phyloP scores from a whole-genome alignment of 1,139 yeast species.

The Barnettozyma hawaiiensis region DNA sequence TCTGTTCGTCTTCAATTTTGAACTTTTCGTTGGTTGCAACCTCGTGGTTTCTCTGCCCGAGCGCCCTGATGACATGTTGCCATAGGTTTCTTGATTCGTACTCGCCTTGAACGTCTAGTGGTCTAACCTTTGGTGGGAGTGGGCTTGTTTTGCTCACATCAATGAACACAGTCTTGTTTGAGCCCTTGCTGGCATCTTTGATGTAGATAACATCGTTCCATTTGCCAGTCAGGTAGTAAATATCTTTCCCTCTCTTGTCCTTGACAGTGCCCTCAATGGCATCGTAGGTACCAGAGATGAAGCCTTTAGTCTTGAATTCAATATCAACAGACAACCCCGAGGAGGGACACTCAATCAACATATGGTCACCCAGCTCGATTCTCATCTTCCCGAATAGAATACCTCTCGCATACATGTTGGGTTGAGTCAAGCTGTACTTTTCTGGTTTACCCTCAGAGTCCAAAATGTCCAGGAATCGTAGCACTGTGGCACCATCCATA shows the following conservation, averaged over 20 bases:
- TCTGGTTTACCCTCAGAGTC: constrained; percentile 48
- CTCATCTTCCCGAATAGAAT: constrained; percentile 84
- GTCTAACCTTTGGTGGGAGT: constrained; percentile 64
- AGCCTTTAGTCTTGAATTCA: constrained; percentile 93
- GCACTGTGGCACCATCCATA: constrained; percentile 85
- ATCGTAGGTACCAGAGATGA: constrained; percentile 87
- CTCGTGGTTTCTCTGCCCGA: constrained; percentile 68
- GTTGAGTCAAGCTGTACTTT: constrained; percentile 77
- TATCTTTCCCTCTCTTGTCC: constrained; percentile 45
- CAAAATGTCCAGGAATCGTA: constrained; percentile 60
- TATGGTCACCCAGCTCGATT: constrained; percentile 89
- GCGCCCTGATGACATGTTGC: constrained; percentile 74
- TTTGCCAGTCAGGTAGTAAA: constrained; percentile 74
- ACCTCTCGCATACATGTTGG: constrained; percentile 94
- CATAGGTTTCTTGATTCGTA: constrained; percentile 80
- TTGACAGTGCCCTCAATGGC: constrained; percentile 74
- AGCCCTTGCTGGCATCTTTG: constrained; percentile 42
- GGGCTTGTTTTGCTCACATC: constrained; percentile 56
- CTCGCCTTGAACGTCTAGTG: constrained; percentile 70
- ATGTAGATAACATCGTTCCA: constrained; percentile 89
- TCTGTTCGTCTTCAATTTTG: constrained; percentile 78
- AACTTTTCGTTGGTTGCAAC: constrained; percentile 85
- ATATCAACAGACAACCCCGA: constrained; percentile 68
- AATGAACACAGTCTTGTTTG: constrained; percentile 39
- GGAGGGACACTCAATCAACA: constrained; percentile 61